Conservation (phyloP, 331 rosid species). For the Malus hybrid region DNA sequence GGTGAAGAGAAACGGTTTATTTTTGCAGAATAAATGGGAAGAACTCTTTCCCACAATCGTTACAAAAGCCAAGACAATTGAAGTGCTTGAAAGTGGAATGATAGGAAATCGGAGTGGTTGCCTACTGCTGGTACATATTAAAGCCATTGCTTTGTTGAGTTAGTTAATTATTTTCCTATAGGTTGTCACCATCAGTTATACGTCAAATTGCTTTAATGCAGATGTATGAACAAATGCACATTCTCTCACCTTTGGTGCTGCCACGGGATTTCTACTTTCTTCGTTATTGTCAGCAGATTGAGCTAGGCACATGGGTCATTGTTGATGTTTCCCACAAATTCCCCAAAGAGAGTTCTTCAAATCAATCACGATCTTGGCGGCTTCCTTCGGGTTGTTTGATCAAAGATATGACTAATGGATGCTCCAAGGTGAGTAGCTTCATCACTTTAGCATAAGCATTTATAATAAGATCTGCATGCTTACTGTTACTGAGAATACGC, state of each 20-base stretch:
- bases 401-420: conserved; percentile 37
- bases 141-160: background rate
- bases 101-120: conserved; percentile 34
- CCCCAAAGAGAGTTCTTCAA: background rate
- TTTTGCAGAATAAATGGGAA: conserved; percentile 53
- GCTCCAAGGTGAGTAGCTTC: conserved; percentile 35
- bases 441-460: background rate
- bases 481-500: background rate
- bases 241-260: conserved; percentile 55
- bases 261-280: conserved; percentile 46
- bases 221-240: conserved; percentile 69
- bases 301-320: conserved; percentile 45
- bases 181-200: background rate
- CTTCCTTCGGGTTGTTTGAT: conserved; percentile 83
- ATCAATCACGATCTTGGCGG: conserved; percentile 35
- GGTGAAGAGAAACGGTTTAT: background rate
- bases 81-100: conserved; percentile 42
- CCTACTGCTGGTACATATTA: conserved; percentile 43
- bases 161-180: background rate
- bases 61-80: conserved; percentile 35
- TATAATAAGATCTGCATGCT: background rate
- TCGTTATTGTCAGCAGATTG: conserved; percentile 50
- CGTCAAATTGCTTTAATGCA: conserved; percentile 14
- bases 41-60: conserved; percentile 56
- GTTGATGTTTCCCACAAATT: conserved; percentile 53